Evolutionary conservation across 1,139 yeast species (phyloP), one percentile per base, ranked within the genome.

Genomic region (Kodamaea sp.): DNA sequence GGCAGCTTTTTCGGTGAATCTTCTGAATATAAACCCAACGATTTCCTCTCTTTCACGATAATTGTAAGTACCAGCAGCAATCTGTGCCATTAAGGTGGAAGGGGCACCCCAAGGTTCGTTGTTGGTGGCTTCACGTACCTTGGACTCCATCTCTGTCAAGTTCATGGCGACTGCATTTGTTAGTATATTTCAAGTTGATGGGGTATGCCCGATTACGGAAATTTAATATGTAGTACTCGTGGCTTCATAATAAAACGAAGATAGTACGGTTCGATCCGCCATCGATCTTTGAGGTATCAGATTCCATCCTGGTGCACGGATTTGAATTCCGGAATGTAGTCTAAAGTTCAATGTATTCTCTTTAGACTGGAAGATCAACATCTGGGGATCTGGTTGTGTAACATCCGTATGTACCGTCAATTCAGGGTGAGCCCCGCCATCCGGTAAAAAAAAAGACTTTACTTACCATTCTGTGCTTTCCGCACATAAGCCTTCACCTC

Each of bases 81-180:
- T 92, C 56, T 89, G 94, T 43, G 83, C 85, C 97, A 94, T 92
- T 55, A 86, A 66, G 2, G 96, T 78, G 4, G 94, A 77, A 2
- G 95, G 81, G 3, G 97, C 95, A n/a, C 98, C 98, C 99, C 99
- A 92, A 2, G 98, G 98, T 61, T 92, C 99, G 58, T 92, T 92
- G 59, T 92, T 92, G 37, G 98, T 92, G 29, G 97, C 97, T 61
- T 92, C 97, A 44, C 98, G 80, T 14, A 89, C 98, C 61, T 86
- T 89, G 30, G 96, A 84, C 64, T 92, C 98, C 83, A 87, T 89
- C 47, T 88, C 97, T 9, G 96, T 87, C 61, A 87, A 82, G 63
- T 90, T 92, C 75, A 89, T 79, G 47, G 95, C 96, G 26, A 88
- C 74, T 66, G 45, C 31, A 39, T 37, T n/a, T 19, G 59, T 55